Evolutionary conservation across 345 rosid genomes (phyloP), one percentile per base, ranked within the genome.

Genomic region (Balakata baccata): DNA sequence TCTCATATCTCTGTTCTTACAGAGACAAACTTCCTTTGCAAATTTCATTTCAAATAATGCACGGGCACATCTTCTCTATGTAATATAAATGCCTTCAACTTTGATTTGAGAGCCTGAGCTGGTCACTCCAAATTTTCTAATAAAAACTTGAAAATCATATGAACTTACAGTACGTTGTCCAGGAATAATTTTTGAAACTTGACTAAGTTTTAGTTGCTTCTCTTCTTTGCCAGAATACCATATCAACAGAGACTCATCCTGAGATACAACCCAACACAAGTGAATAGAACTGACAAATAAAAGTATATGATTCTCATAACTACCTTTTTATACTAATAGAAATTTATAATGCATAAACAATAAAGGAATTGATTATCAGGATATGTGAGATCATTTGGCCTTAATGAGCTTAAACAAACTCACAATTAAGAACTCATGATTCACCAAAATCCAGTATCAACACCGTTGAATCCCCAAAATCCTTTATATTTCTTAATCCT

Each of bases 131-230:
- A n/a, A n/a, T 5, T 18, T 74, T 64, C 64, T 8, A 45, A 16
- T 18, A 61, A 70, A 45, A 54, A 17, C 18, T 43, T 64, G 0
- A 53, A 7, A 68, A n/a, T 11, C 20, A 3, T 53, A n/a, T 9
- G 29, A 52, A 78, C 81, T 74, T 85, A 91, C 93, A 57, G 96
- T 91, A 45, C 90, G 87, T 73, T 90, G 92, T 80, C 96, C 96
- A 43, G 92, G 87, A 81, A 91, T 84, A 68, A 91, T 86, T 83
- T 81, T 91, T 72, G 93, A 77, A 71, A 91, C 92, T 72, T 82
- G 86, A 77, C 73, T 84, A 22, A 87, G 87, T 73, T 80, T 85
- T 75, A 91, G 84, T 38, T 84, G 86, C 77, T 86, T 89, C 81
- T 91, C 88, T 64, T 82, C 84, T 77, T 81, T 89, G n/a, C 87